Evolutionary conservation across 1,284 basidiomycete species (phyloP).

Genomic region (Trametes polyzona): DNA sequence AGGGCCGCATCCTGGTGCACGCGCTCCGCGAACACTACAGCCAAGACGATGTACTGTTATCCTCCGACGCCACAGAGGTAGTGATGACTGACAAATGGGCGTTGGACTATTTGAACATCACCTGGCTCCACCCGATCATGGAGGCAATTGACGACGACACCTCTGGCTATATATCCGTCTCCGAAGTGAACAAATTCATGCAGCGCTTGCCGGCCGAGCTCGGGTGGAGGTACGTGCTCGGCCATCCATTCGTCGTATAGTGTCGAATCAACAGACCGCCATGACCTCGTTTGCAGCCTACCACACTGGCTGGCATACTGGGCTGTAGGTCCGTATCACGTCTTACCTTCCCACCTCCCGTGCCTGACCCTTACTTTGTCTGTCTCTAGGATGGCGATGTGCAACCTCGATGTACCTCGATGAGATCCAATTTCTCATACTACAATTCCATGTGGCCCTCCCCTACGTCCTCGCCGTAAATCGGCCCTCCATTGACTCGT

Average conservation of each 20-base stretch:
- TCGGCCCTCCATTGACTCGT: conserved; percentile 20
- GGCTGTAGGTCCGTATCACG: conserved; percentile 15
- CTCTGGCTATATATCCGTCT: conserved; percentile 37
- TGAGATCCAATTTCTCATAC: conserved; percentile 23
- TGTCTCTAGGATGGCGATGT: conserved; percentile 29
- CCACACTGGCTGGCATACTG: conserved; percentile 26
- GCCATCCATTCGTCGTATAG: background rate
- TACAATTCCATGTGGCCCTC: conserved; percentile 22
- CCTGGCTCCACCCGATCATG: conserved; percentile 27
- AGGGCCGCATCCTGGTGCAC: conserved; percentile 17
- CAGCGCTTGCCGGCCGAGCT: conserved; percentile 6
- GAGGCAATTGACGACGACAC: conserved; percentile 40
- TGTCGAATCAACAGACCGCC: background rate
- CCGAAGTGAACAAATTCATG: conserved; percentile 30
- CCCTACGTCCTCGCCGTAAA: conserved; percentile 23
- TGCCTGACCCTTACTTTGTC: background rate
- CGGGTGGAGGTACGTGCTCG: conserved; percentile 18
- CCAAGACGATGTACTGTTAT: conserved; percentile 15
- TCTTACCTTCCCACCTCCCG: background rate
- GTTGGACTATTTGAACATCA: conserved; percentile 22
- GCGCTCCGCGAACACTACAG: conserved; percentile 35
- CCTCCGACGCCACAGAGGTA: background rate
- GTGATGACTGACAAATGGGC: conserved; percentile 27
- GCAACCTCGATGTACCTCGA: conserved; percentile 26
- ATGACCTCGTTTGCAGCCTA: conserved; percentile 2